Evolutionary conservation across 2,329 filamentous ascomycete species (phyloP).

Genomic region (Stylonectria norvegica): DNA sequence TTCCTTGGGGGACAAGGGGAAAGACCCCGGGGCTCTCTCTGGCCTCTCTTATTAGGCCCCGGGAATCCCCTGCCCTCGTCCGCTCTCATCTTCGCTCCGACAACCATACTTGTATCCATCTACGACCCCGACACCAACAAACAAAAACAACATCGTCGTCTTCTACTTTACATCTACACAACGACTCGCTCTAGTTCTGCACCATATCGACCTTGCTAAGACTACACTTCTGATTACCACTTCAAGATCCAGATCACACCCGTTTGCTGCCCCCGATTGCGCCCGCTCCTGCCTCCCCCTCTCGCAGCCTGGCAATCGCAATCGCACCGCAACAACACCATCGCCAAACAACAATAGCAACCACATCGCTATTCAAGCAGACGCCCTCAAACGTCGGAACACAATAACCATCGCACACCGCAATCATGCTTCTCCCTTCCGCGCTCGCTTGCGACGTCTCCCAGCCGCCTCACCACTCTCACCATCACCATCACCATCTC

Average conservation of each 20-base stretch:
- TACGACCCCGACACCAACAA: slow-evolving; percentile 16
- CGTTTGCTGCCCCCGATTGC: too few species aligned
- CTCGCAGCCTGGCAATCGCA: slow-evolving; percentile 18
- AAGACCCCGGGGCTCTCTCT: slow-evolving; percentile 10
- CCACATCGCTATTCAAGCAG: slow-evolving; percentile 1
- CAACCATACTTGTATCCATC: too few species aligned
- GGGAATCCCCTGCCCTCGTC: slow-evolving; percentile 21
- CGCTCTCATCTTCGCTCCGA: slow-evolving; percentile 21
- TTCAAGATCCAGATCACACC: too few species aligned
- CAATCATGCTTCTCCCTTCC: slow-evolving; percentile 57
- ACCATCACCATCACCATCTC: slow-evolving; percentile 41
- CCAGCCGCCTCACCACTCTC: slow-evolving; percentile 42
- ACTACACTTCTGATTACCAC: too few species aligned
- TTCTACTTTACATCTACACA: slow-evolving; percentile 6
- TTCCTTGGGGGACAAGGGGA: too few species aligned
- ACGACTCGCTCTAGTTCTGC: slow-evolving; percentile 1
- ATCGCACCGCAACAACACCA: slow-evolving; percentile 24
- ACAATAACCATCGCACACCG: slow-evolving; percentile 4
- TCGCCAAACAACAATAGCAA: slow-evolving; percentile 6
- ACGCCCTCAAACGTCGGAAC: neutral
- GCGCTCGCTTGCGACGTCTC: slow-evolving; percentile 57
- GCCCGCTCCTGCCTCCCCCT: neutral
- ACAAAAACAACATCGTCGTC: slow-evolving; percentile 20
- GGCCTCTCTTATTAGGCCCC: slow-evolving; percentile 23
- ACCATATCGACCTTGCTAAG: too few species aligned